A percentile compares a stretch with the other conserved stretches of the same genome.
Conservation (phyloP, 1,284 basidiomycete genomes). For the Cryptococcus depauperatus region DNA sequence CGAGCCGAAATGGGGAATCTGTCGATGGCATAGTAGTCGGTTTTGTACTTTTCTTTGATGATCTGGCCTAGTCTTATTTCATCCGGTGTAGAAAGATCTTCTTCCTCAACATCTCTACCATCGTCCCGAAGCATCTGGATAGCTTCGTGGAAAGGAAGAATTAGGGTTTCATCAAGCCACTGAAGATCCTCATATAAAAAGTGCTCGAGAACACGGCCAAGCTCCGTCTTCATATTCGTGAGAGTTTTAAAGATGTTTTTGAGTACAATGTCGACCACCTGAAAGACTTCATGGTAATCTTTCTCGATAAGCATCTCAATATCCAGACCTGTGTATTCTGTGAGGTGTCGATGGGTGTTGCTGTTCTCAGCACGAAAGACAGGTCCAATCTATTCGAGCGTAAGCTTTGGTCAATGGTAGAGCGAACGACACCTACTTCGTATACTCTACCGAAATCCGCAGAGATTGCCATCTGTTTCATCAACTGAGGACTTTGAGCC, state of each 20-base stretch:
- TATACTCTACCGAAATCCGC: slow-evolving; percentile 51
- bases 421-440: slow-evolving; percentile 38
- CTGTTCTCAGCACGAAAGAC: slow-evolving; percentile 52
- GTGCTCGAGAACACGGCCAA: slow-evolving; percentile 46
- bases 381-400: slow-evolving; percentile 19
- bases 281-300: slow-evolving; percentile 49
- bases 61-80: slow-evolving; percentile 82
- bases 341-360: slow-evolving; percentile 52
- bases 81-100: slow-evolving; percentile 48
- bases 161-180: slow-evolving; percentile 30
- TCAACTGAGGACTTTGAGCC: slow-evolving; percentile 51
- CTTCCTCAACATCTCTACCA: slow-evolving; percentile 26
- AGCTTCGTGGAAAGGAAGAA: slow-evolving; percentile 47
- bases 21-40: slow-evolving; percentile 92
- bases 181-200: slow-evolving; percentile 45
- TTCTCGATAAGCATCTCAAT: slow-evolving; percentile 51
- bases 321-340: slow-evolving; percentile 53
- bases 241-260: slow-evolving; percentile 43
- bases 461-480: slow-evolving; percentile 53
- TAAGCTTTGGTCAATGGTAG: neutral
- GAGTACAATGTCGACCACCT: slow-evolving; percentile 43
- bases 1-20: slow-evolving; percentile 85
- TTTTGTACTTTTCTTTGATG: slow-evolving; percentile 81
- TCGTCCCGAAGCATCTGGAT: slow-evolving; percentile 45
- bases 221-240: slow-evolving; percentile 46